A percentile compares a stretch with the other conserved stretches of the same genome.
Evolutionary conservation across 192 early-diverging fungal genomes (phyloP).

Genomic region (Rhizophagus prolifer): DNA sequence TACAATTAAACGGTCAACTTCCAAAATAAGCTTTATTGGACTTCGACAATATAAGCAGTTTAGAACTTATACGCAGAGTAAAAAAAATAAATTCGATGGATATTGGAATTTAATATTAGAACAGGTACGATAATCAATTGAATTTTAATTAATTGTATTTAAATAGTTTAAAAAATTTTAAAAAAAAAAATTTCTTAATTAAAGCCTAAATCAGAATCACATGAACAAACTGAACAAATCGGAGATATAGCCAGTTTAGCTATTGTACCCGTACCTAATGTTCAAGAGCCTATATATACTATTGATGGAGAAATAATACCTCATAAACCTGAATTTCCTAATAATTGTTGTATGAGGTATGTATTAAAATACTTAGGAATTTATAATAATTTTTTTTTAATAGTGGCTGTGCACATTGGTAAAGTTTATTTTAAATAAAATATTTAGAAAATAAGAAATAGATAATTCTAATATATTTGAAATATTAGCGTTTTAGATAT

Average conservation of each 20-base stretch:
- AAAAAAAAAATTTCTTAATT: background rate
- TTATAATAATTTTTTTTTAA: background rate
- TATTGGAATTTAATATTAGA: conserved; percentile 15
- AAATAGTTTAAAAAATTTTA: no score
- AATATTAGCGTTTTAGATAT: conserved; percentile 20
- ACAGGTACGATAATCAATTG: background rate
- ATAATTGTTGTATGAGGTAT: conserved; percentile 29
- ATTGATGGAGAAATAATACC: conserved; percentile 22
- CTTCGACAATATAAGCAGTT: background rate
- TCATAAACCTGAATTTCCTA: conserved; percentile 13
- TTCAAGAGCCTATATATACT: background rate
- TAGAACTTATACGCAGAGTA: background rate
- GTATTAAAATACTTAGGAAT: background rate
- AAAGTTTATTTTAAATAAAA: background rate
- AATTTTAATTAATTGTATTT: no score
- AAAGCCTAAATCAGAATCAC: background rate
- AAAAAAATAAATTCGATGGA: conserved; percentile 5
- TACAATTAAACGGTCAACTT: background rate
- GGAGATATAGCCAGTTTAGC: background rate
- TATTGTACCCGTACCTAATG: background rate
- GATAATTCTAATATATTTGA: background rate
- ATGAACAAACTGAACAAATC: background rate
- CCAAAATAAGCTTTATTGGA: background rate
- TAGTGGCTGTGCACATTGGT: conserved; percentile 21
- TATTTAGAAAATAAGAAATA: no score